Base-by-base conservation (phyloP, 163 green algal genomes). In the Chlorella variabilis region DNA sequence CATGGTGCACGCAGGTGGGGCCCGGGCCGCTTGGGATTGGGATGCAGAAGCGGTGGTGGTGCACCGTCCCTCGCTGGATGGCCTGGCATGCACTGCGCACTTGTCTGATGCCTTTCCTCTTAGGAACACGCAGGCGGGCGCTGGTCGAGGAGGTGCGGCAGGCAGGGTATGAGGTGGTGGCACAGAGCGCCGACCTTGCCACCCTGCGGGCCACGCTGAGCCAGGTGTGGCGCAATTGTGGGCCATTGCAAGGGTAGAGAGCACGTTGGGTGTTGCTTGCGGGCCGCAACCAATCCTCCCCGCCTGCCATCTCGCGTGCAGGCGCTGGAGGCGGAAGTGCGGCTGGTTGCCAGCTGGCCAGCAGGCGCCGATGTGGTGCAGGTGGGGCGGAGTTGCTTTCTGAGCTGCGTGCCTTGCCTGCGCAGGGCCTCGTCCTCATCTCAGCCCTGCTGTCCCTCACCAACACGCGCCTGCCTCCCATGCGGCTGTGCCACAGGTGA, bases 341-440 rank as follows among this genome's bases (percentile, higher is more conserved):
- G 59, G 67, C 59, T 84, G 67, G 67, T 65, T 48, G 38, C 29
- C 2, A 7, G 67, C 78, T 84, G 78, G 78, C 78, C 78, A 15
- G 78, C 23, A 8, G 27, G 67, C 31, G 38, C 3, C 2, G 78
- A 84, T 48, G 54, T 78, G 8, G 71, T 77, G 33, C 33, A 73
- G 59, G 56, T 80, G 34, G 33, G 29, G 8, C 4, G 29, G 27
- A 1, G 34, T 2, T 29, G 61, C 17, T 21, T n/a, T n/a, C n/a
- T n/a, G n/a, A n/a, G n/a, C n/a, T n/a, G n/a, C n/a, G n/a, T n/a
- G n/a, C n/a, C n/a, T n/a, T n/a, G n/a, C n/a, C n/a, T n/a, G n/a
- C n/a, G n/a, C n/a, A n/a, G n/a, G n/a, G n/a, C n/a, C n/a, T n/a
- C n/a, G n/a, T n/a, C n/a, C n/a, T n/a, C n/a, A n/a, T n/a, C n/a